phyloP scores from a whole-genome alignment of 441 rosid genomes.

The Bocquillonia castaneifolia region DNA sequence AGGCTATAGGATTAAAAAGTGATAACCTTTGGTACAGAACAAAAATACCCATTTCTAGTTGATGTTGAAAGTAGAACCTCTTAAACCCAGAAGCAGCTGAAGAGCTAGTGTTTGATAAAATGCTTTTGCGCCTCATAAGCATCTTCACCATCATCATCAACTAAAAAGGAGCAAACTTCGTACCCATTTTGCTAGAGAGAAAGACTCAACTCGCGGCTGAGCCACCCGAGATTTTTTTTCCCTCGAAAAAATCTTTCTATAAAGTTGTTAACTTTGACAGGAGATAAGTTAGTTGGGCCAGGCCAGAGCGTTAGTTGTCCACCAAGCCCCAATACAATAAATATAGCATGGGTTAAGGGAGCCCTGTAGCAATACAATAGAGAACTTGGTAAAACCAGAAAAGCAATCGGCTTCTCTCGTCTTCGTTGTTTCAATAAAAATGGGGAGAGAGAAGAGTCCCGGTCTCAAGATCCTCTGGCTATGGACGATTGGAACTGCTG shows the following conservation, averaged over 20 bases:
- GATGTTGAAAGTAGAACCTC: not conserved
- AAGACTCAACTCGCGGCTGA: not conserved
- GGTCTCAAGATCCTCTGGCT: constrained; percentile 87
- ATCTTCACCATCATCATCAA: not conserved
- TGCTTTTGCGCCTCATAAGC: not conserved
- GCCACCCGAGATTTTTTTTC: not conserved
- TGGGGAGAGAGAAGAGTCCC: constrained; percentile 70
- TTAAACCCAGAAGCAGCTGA: not conserved
- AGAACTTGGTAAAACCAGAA: too few species aligned
- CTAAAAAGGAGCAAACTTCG: not conserved
- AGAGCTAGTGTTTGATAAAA: not conserved
- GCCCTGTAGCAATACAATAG: too few species aligned
- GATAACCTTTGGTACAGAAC: not conserved
- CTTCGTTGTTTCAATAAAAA: constrained; percentile 10
- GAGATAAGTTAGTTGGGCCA: not conserved
- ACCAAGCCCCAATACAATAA: not conserved
- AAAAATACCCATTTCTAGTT: not conserved
- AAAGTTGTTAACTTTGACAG: not conserved
- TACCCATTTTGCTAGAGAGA: not conserved
- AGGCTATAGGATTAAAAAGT: not conserved
- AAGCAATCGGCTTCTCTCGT: not conserved
- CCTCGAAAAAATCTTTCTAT: too few species aligned
- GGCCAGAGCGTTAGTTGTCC: not conserved
- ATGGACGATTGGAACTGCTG: constrained; percentile 91
- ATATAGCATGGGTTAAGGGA: not conserved